Evolutionary conservation across 305 asterid genomes (phyloP), one percentile per base, ranked within the genome.

Genomic region (Rubia peregrina): DNA sequence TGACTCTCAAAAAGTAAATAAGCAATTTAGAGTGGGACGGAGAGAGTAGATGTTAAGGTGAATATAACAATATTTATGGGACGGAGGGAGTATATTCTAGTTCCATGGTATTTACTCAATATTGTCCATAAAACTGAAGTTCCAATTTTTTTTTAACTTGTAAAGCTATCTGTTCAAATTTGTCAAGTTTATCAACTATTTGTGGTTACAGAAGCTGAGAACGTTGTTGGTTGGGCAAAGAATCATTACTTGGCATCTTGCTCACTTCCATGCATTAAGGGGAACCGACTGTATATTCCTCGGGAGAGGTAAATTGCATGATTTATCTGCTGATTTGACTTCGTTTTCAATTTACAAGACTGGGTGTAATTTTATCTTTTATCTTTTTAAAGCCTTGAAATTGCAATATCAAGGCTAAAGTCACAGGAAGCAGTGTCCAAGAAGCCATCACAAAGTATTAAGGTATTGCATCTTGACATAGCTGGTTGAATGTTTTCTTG

Each of bases 211-310:
- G 99, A 91, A 83, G 96, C 98, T 36, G 96, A 94, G 82, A 89
- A 77, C 80, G 88, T 94, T 73, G 85, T 88, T 68, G 99, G 99
- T 74, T 94, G 99, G 99, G 98, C 99, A 67, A 91, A 86, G 82
- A 94, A 82, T 79, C 95, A 89, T 81, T 87, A 91, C 86, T 88
- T 94, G 75, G 88, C 90, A 69, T 82, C 93, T 2, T 89, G 98
- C 77, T 78, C 67, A 49, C 76, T 68, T 81, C 98, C 97, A 75
- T 83, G 75, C 55, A 85, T 89, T n/a, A 94, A 88, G 86, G 95
- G 87, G 72, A 95, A 79, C 61, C 85, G 90, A 68, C 75, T 91
- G 80, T 84, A 86, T 67, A 69, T 94, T 59, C 97, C 99, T 76
- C 87, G 85, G 65, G 90, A 89, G 84, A 94, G 99, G 98, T 93